These are phyloP conservation scores for Beauveria sp. DNA, from an alignment of 2,329 filamentous ascomycete species.

Conservation along the genomic window DNA sequence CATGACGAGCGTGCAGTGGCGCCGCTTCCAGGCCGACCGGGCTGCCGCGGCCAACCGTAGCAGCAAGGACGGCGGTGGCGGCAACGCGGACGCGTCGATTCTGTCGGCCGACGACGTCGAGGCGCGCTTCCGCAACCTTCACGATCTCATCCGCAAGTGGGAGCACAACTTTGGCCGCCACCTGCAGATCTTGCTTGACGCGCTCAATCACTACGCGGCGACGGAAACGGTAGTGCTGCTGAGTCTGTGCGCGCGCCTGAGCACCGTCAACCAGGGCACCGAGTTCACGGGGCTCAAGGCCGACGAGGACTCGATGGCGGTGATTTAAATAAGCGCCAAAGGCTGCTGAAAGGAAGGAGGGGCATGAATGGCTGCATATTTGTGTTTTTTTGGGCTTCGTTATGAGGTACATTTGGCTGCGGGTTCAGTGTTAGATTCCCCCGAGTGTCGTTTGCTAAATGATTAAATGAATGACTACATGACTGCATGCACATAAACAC, in stretches of 20 bases:
- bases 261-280: slow-evolving; percentile 71
- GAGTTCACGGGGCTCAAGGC: slow-evolving; percentile 52
- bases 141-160: slow-evolving; percentile 83
- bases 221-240: slow-evolving; percentile 94
- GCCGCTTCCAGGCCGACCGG: slow-evolving; percentile 44
- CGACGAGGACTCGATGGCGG: slow-evolving; percentile 42
- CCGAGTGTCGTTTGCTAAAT: not conserved
- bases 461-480: slow-evolving; percentile 1
- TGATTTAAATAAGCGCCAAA: not conserved
- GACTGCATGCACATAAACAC: not conserved
- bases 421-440: not conserved
- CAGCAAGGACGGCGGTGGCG: not conserved
- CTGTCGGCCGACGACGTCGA: slow-evolving; percentile 30
- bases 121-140: slow-evolving; percentile 62
- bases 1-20: slow-evolving; percentile 56
- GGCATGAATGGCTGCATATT: not conserved
- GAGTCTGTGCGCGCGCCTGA: slow-evolving; percentile 76
- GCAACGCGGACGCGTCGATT: slow-evolving; percentile 23
- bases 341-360: not conserved
- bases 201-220: slow-evolving; percentile 92
- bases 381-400: not conserved
- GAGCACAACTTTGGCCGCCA: slow-evolving; percentile 90
- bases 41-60: slow-evolving; percentile 31
- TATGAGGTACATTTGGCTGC: not conserved
- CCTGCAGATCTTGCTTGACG: slow-evolving; percentile 87